These are phyloP conservation scores for Pythium dissotocum DNA, from an alignment of 352 stramenopile species.

Conservation along the genomic window DNA sequence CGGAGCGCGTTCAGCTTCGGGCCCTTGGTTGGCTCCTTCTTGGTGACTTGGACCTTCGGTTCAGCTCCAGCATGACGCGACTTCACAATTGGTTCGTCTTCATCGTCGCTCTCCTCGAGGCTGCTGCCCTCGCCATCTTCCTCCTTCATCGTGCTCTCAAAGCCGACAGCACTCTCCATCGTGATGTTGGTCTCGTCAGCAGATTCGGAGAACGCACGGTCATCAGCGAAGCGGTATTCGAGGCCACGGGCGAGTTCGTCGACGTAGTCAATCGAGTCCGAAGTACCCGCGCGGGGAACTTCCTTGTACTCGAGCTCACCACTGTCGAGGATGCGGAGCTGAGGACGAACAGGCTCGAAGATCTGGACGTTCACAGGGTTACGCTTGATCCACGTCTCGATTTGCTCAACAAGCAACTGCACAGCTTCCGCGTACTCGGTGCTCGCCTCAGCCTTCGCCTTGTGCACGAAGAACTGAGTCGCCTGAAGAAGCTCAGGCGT, in stretches of 20 bases:
- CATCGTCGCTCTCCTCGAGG: slow-evolving; percentile 46
- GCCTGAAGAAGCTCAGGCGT: slow-evolving; percentile 48
- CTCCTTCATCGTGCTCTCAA: slow-evolving; percentile 56
- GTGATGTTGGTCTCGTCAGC: slow-evolving; percentile 31
- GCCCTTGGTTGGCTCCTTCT: slow-evolving; percentile 39
- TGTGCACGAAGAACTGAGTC: slow-evolving; percentile 40
- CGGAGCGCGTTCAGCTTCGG: slow-evolving; percentile 63
- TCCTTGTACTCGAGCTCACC: slow-evolving; percentile 48
- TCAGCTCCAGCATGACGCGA: neutral
- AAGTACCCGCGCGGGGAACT: slow-evolving; percentile 32
- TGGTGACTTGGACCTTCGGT: slow-evolving; percentile 6
- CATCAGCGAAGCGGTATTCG: slow-evolving; percentile 31
- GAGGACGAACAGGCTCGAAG: slow-evolving; percentile 39
- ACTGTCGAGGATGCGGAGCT: slow-evolving; percentile 36
- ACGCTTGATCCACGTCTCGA: slow-evolving; percentile 44
- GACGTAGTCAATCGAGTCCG: slow-evolving; percentile 50
- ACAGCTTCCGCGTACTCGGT: slow-evolving; percentile 48
- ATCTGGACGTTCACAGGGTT: slow-evolving; percentile 49
- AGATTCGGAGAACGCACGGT: slow-evolving; percentile 26
- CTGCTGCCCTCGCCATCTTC: slow-evolving; percentile 44
- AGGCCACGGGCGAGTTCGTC: slow-evolving; percentile 50
- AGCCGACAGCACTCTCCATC: slow-evolving; percentile 49
- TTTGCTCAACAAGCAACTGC: slow-evolving; percentile 46
- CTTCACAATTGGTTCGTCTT: slow-evolving; percentile 37
- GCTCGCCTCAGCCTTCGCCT: slow-evolving; percentile 35